These are phyloP conservation scores for Fusarium fracticaudum DNA, from an alignment of 2,329 filamentous ascomycete species.

Conservation along the genomic window DNA sequence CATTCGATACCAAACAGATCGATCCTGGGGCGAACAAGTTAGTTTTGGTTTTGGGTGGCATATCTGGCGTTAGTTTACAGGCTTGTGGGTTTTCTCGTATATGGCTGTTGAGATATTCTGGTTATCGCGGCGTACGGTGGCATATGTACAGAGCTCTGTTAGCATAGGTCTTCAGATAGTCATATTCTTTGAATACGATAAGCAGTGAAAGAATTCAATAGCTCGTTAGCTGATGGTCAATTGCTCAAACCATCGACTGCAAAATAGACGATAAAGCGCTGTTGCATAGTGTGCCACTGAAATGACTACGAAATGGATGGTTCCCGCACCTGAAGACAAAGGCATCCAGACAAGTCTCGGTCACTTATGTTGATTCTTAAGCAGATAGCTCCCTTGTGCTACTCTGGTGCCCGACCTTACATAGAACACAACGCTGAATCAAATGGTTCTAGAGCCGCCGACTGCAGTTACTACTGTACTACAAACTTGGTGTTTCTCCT, in stretches of 20 bases:
- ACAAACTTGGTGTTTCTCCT: slow-evolving; percentile 9
- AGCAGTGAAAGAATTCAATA: neutral
- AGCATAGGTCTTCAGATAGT: neutral
- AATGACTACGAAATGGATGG: neutral
- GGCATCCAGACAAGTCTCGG: neutral
- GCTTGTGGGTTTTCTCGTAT: neutral
- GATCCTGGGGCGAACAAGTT: neutral
- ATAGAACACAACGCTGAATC: neutral
- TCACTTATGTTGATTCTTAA: neutral
- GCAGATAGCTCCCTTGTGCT: neutral
- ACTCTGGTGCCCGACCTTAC: neutral
- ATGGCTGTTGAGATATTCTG: neutral
- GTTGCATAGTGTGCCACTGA: neutral
- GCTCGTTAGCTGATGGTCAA: neutral
- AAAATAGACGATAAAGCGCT: neutral
- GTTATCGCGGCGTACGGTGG: neutral
- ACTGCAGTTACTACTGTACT: slow-evolving; percentile 1
- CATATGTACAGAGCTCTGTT: neutral
- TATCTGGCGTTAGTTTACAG: slow-evolving; percentile 13
- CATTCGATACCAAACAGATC: neutral
- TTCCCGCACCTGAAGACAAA: neutral
- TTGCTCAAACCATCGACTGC: neutral
- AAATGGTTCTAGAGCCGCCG: neutral
- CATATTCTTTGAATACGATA: neutral
- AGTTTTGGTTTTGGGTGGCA: slow-evolving; percentile 12